phyloP scores from a whole-genome alignment of 345 rosid species.

The Brassica cretica region DNA sequence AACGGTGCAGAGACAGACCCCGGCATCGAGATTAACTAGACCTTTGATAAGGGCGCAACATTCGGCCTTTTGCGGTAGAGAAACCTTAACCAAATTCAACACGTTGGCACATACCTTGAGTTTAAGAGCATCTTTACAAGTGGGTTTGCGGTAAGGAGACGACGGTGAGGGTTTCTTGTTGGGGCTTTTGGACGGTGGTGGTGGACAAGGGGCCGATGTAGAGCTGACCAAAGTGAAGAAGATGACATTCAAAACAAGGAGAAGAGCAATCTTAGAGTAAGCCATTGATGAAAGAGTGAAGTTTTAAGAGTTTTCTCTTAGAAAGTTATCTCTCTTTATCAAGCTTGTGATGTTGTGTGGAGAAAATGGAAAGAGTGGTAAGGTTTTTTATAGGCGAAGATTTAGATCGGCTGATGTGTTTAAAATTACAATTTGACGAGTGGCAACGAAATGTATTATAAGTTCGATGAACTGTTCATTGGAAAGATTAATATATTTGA shows the following conservation, averaged over 20 bases:
- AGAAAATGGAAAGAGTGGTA: slow-evolving; percentile 2
- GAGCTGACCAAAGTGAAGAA: slow-evolving; percentile 36
- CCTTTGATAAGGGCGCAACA: slow-evolving; percentile 25
- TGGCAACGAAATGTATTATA: neutral
- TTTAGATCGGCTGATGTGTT: neutral
- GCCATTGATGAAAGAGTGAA: slow-evolving; percentile 1
- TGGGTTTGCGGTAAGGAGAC: slow-evolving; percentile 20
- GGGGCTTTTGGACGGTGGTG: slow-evolving; percentile 23
- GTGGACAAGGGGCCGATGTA: slow-evolving; percentile 21
- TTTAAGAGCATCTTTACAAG: slow-evolving; percentile 31
- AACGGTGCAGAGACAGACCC: slow-evolving; percentile 15
- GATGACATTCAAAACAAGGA: slow-evolving; percentile 15
- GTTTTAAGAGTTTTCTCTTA: neutral
- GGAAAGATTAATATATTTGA: neutral
- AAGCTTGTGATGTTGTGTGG: slow-evolving; percentile 27
- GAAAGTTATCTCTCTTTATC: slow-evolving; percentile 8
- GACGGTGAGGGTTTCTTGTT: slow-evolving; percentile 19
- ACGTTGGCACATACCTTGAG: slow-evolving; percentile 30
- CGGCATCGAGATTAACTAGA: slow-evolving; percentile 11
- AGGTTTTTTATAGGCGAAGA: slow-evolving; percentile 23
- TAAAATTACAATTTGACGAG: neutral
- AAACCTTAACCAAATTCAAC: slow-evolving; percentile 29
- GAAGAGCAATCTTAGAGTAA: slow-evolving; percentile 23
- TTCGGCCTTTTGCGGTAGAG: slow-evolving; percentile 10
- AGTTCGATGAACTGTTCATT: neutral